These are phyloP conservation scores for Claviceps pusilla DNA, from an alignment of 2,329 filamentous ascomycete genomes.

Conservation along the genomic window DNA sequence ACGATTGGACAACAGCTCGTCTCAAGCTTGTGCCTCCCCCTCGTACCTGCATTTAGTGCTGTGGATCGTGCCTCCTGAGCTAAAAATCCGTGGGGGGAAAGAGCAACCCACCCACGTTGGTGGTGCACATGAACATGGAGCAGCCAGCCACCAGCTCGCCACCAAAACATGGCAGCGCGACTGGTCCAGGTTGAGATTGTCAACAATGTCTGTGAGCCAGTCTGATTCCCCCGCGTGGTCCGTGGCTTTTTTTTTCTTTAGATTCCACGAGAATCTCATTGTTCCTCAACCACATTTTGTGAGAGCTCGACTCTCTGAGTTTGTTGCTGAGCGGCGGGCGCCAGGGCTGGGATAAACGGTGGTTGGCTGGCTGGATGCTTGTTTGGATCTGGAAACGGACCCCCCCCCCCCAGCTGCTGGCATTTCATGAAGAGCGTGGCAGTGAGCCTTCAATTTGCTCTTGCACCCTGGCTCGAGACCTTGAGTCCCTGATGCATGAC, in stretches of 20 bases:
- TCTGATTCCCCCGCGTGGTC: not conserved
- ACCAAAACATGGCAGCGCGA: not conserved
- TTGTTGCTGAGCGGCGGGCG: not conserved
- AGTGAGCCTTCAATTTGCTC: not conserved
- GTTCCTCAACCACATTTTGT: not conserved
- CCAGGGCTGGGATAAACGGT: not conserved
- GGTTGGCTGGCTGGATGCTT: not conserved
- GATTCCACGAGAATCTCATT: not conserved
- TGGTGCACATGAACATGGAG: not conserved
- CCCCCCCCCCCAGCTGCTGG: not conserved
- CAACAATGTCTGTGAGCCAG: not conserved
- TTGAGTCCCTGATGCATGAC: not conserved
- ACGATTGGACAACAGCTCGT: conserved; percentile 19
- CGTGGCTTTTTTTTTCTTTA: not conserved
- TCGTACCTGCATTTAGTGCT: conserved; percentile 13
- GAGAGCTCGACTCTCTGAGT: not conserved
- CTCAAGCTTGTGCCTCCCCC: conserved; percentile 14
- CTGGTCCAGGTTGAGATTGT: not conserved
- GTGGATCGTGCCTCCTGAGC: conserved; percentile 5
- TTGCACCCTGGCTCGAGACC: not conserved
- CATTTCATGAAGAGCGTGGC: not conserved
- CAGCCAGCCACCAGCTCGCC: not conserved
- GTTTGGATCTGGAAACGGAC: not conserved
- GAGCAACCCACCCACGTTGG: not conserved
- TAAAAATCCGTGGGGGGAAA: conserved; percentile 1